Evolutionary conservation across 2,329 filamentous ascomycete genomes (phyloP), one percentile per base, ranked within the genome.

Genomic region (Chalaropsis ovoidea): DNA sequence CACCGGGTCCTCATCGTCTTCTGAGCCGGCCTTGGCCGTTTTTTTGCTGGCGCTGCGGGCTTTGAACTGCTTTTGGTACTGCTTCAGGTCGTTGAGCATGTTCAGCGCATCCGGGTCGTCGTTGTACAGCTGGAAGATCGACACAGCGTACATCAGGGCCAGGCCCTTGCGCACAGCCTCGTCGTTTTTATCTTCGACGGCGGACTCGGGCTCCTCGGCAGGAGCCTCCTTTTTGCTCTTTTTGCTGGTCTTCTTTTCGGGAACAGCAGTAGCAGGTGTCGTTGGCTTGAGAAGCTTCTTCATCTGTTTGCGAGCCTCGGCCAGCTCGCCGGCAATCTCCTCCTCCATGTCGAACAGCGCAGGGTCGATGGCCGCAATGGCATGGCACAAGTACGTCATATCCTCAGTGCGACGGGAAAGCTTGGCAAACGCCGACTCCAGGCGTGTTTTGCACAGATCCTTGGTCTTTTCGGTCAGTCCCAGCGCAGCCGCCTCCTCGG

Each of bases 61-160:
- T 69, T 85, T 81, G 62, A 88, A 79, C 71, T 85, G 86, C 54
- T 88, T 81, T 67, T 87, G 87, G 73, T 88, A 91, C 67, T 87
- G 79, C 69, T 87, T 83, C n/a, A 96, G 80, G 70, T 96, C 93
- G 64, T 88, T 83, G 8, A 96, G 78, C 68, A 94, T 86, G 61
- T 87, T 86, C 24, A 96, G 82, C 0, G 91, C 89, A 72, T 97
- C 94, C 0, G 88, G 81, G 67, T 96, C 91, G 27, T 90, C 89
- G 71, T 93, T 92, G 76, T 96, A 96, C 8, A 96, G 81, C 74
- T 96, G 90, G 65, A 97, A 80, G 15, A 96, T 83, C 0, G 90
- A 88, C 63, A 96, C 82, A 0, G 90, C 86, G 73, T 95, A 90
- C 1, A 97, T 81, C 43, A 96, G 80, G 22, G 87, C 86, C 67